Evolutionary conservation across 805 yeast species (phyloP).

Genomic region (Lipomyces oligophaga): DNA sequence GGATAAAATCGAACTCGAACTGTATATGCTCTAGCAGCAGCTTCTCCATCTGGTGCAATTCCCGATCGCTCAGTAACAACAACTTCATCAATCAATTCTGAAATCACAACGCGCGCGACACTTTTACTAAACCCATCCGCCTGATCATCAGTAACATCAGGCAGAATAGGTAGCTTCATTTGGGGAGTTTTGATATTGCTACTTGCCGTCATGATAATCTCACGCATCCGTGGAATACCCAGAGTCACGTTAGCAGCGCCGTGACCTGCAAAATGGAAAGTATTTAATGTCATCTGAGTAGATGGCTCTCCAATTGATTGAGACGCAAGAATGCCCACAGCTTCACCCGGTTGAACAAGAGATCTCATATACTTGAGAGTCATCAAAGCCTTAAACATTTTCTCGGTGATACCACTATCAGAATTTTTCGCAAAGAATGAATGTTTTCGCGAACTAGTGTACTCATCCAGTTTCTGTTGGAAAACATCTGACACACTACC

Average conservation of each 20-base stretch:
- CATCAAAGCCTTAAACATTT: conserved; percentile 94
- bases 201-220: conserved; percentile 98
- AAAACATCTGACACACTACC: conserved; percentile 92
- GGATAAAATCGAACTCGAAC: conserved; percentile 74
- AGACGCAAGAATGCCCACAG: conserved; percentile 97
- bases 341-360: conserved; percentile 90
- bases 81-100: conserved; percentile 84
- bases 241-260: conserved; percentile 99
- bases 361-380: conserved; percentile 98
- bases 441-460: conserved; percentile 17
- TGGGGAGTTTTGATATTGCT: conserved; percentile 96
- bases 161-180: conserved; percentile 84
- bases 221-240: conserved; percentile 99
- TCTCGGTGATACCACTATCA: conserved; percentile 55
- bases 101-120: conserved; percentile 74
- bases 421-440: conserved; percentile 17
- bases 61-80: conserved; percentile 87
- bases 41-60: conserved; percentile 43
- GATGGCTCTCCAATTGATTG: conserved; percentile 99
- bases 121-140: conserved; percentile 94
- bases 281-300: conserved; percentile 96
- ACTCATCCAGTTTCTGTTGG: conserved; percentile 68
- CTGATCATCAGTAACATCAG: conserved; percentile 74
- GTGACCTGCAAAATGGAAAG: conserved; percentile 99
- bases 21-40: conserved; percentile 63